These are phyloP conservation scores for Stachybotrys chartarum DNA, from an alignment of 2,329 filamentous ascomycete genomes.

Conservation along the genomic window DNA sequence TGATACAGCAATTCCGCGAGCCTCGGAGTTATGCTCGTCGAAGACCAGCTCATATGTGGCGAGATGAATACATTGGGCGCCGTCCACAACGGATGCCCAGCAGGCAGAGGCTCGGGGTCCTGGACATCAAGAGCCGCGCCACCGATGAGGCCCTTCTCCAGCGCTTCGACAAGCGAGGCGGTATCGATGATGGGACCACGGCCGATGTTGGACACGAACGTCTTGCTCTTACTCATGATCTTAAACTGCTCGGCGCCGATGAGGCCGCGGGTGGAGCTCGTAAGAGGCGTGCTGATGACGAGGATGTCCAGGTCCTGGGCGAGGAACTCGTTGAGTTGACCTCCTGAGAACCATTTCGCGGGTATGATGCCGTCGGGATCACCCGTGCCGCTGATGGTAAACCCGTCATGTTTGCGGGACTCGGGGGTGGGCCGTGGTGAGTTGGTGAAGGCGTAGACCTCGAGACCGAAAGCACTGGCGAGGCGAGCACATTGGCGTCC, in stretches of 20 bases:
- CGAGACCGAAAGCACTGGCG: conserved; percentile 54
- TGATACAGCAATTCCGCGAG: conserved; percentile 16
- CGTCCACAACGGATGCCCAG: conserved; percentile 57
- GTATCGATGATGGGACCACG: conserved; percentile 39
- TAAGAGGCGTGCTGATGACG: conserved; percentile 34
- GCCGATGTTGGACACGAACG: conserved; percentile 60
- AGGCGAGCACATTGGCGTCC: conserved; percentile 38
- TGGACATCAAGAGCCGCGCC: conserved; percentile 67
- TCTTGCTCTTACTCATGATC: conserved; percentile 29
- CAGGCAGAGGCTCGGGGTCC: conserved; percentile 63
- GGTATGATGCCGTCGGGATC: conserved; percentile 35
- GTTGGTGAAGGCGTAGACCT: conserved; percentile 61
- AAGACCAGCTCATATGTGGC: conserved; percentile 29
- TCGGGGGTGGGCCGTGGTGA: conserved; percentile 51
- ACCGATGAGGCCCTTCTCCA: conserved; percentile 30
- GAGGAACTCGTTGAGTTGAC: conserved; percentile 33
- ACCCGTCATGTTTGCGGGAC: conserved; percentile 50
- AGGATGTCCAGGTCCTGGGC: conserved; percentile 34
- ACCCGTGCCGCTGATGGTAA: conserved; percentile 56
- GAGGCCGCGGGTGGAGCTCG: conserved; percentile 24
- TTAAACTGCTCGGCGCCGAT: conserved; percentile 37
- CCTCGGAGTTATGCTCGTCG: conserved; percentile 17
- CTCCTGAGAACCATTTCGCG: conserved; percentile 28
- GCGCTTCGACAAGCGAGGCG: conserved; percentile 47
- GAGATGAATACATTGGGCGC: conserved; percentile 55